A percentile compares a stretch with the other conserved stretches of the same genome.
Evolutionary conservation across 192 early-diverging fungal species (phyloP).

Genomic region (Coemansia guatemalensis): DNA sequence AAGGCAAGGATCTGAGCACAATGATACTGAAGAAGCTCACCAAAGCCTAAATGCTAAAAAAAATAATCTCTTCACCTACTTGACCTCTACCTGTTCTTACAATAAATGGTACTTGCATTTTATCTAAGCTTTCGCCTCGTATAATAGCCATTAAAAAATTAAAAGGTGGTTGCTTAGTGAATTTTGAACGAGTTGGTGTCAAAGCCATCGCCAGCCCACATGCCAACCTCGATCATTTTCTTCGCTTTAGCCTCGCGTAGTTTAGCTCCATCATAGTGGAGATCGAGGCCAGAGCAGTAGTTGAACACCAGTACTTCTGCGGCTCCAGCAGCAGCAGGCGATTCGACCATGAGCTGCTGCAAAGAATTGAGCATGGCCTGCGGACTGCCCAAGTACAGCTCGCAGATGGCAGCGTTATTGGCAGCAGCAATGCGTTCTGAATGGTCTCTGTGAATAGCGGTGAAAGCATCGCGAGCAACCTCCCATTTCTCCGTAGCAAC

Average conservation of each 20-base stretch:
- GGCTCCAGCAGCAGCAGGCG: conserved; percentile 37
- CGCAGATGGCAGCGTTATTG: conserved; percentile 45
- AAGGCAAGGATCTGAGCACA: conserved; percentile 59
- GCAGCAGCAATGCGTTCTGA: conserved; percentile 25
- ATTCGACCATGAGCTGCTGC: conserved; percentile 26
- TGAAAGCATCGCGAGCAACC: conserved; percentile 26
- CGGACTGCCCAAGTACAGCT: conserved; percentile 45
- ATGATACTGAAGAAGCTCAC: conserved; percentile 55
- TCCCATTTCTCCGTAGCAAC: conserved; percentile 42
- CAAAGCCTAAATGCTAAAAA: conserved; percentile 5
- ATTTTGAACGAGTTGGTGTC: conserved; percentile 34
- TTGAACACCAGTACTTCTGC: conserved; percentile 45
- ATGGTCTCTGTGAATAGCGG: neutral
- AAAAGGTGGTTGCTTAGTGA: conserved; percentile 4
- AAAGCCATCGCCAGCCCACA: conserved; percentile 49
- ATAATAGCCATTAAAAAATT: neutral
- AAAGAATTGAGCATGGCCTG: conserved; percentile 35
- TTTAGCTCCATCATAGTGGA: conserved; percentile 36
- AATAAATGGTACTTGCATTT: neutral
- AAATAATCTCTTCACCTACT: too few species aligned
- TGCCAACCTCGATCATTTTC: conserved; percentile 45
- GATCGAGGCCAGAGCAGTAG: conserved; percentile 48
- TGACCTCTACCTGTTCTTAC: neutral
- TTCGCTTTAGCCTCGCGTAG: conserved; percentile 36
- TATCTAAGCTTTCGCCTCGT: neutral